phyloP scores from a whole-genome alignment of 768 basidiomycete genomes.

The Tricholoma flavovirens region DNA sequence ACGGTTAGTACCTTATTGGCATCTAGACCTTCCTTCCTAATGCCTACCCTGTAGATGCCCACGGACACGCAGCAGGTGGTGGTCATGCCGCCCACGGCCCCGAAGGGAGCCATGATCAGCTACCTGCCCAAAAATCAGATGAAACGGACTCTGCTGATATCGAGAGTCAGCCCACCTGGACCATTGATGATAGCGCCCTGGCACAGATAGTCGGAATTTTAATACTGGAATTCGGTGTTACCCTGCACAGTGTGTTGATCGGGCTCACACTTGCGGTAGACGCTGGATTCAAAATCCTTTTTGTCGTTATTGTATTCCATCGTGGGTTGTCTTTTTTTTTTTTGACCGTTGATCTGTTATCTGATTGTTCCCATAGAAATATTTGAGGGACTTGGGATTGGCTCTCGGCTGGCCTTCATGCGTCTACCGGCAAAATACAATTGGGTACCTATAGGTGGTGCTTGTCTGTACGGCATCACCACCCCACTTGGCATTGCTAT shows the following conservation, averaged over 20 bases:
- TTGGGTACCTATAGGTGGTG: slow-evolving; percentile 55
- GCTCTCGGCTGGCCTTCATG: slow-evolving; percentile 81
- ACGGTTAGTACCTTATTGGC: slow-evolving; percentile 39
- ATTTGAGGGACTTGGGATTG: slow-evolving; percentile 92
- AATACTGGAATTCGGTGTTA: slow-evolving; percentile 91
- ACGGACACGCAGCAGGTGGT: slow-evolving; percentile 58
- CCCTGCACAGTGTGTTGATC: slow-evolving; percentile 82
- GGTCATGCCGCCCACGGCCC: slow-evolving; percentile 69
- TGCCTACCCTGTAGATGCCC: slow-evolving; percentile 41
- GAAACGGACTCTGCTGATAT: slow-evolving; percentile 24
- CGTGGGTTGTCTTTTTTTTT: slow-evolving; percentile 46
- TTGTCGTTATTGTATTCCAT: slow-evolving; percentile 87
- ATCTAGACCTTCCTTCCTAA: slow-evolving; percentile 2
- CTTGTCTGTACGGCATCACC: slow-evolving; percentile 63
- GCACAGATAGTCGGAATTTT: slow-evolving; percentile 84
- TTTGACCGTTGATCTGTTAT: not conserved
- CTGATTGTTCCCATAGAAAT: slow-evolving; percentile 48
- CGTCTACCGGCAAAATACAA: slow-evolving; percentile 47
- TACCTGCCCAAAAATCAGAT: slow-evolving; percentile 9
- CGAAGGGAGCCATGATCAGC: slow-evolving; percentile 29
- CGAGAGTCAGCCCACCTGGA: slow-evolving; percentile 16
- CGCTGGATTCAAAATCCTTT: slow-evolving; percentile 73
- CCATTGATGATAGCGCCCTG: slow-evolving; percentile 34
- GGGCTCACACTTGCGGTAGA: slow-evolving; percentile 93
- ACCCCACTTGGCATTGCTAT: slow-evolving; percentile 87